phyloP scores from a whole-genome alignment of 2,329 filamentous ascomycete genomes.

The Pezicula neosporulosa region DNA sequence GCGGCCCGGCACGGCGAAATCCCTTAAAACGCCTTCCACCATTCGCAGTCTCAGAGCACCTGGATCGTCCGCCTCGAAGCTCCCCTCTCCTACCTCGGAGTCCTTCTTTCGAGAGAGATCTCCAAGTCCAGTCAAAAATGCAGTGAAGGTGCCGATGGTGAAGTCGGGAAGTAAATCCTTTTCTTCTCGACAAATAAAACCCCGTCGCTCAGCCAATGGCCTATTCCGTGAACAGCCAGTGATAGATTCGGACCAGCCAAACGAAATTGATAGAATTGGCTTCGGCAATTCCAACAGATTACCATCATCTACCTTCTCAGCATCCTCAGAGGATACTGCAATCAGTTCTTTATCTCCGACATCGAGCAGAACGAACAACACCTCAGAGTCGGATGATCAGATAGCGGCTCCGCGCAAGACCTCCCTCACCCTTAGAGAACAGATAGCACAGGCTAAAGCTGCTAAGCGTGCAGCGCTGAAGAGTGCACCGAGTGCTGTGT shows the following conservation, averaged over 20 bases:
- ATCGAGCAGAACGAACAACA: conserved; percentile 11
- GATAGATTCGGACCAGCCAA: conserved; percentile 33
- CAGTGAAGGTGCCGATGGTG: conserved; percentile 19
- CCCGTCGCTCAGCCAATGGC: conserved; percentile 49
- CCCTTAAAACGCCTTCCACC: conserved; percentile 32
- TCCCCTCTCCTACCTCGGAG: conserved; percentile 31
- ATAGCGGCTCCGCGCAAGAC: conserved; percentile 57
- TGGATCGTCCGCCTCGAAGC: conserved; percentile 22
- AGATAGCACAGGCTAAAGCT: conserved; percentile 90
- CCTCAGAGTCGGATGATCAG: conserved; percentile 27
- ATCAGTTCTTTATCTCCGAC: conserved; percentile 12
- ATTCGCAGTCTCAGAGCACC: conserved; percentile 15
- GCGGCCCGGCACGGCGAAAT: conserved; percentile 29
- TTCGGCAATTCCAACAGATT: conserved; percentile 20
- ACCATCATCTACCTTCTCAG: conserved; percentile 22
- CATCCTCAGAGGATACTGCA: conserved; percentile 21
- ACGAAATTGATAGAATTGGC: conserved; percentile 19
- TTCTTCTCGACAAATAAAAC: conserved; percentile 41
- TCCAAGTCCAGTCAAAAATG: conserved; percentile 27
- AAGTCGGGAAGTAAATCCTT: conserved; percentile 45
- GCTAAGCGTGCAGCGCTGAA: conserved; percentile 54
- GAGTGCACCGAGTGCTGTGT: conserved; percentile 25
- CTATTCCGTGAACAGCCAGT: conserved; percentile 54
- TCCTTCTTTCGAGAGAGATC: conserved; percentile 25
- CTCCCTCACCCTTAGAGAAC: conserved; percentile 78